A percentile compares a stretch with the other conserved stretches of the same genome.
phyloP scores from a whole-genome alignment of 2,329 filamentous ascomycete genomes.

The Colletotrichum eremochloae region DNA sequence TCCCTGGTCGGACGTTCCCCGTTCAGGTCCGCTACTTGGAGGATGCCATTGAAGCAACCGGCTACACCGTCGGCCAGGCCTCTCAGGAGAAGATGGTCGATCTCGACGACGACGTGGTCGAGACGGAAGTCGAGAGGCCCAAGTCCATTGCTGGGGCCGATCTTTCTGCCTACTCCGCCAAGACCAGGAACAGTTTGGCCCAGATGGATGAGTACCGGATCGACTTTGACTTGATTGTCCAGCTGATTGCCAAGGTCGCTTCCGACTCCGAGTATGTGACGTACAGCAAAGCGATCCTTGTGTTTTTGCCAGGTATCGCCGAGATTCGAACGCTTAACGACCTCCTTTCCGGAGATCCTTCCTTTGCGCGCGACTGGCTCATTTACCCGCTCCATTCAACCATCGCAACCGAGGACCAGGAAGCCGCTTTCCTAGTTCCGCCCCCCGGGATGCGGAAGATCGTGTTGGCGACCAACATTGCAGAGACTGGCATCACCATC shows the following conservation, averaged over 20 bases:
- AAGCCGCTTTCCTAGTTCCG: conserved; percentile 89
- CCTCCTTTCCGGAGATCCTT: conserved; percentile 80
- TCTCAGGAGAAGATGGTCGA: conserved; percentile 68
- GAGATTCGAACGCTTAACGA: conserved; percentile 93
- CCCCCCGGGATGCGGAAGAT: conserved; percentile 89
- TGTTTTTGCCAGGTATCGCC: conserved; percentile 94
- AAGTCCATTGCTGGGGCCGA: conserved; percentile 66
- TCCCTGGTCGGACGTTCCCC: conserved; percentile 94
- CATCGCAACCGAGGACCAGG: conserved; percentile 96
- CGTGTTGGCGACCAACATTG: conserved; percentile 97
- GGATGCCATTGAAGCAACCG: conserved; percentile 90
- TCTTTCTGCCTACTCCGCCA: conserved; percentile 79
- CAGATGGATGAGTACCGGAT: conserved; percentile 92
- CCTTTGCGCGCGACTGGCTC: conserved; percentile 83
- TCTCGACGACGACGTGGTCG: conserved; percentile 71
- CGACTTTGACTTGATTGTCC: conserved; percentile 87
- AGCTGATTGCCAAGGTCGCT: conserved; percentile 82
- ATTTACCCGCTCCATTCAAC: conserved; percentile 93
- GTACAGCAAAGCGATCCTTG: conserved; percentile 91
- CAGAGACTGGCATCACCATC: conserved; percentile 98
- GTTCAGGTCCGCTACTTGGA: conserved; percentile 91
- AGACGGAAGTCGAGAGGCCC: conserved; percentile 60
- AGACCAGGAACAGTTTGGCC: conserved; percentile 80
- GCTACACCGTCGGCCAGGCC: conserved; percentile 69
- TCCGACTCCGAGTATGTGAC: conserved; percentile 72